Conservation (phyloP, 2,329 filamentous ascomycete genomes). For the Cladophialophora carrionii region DNA sequence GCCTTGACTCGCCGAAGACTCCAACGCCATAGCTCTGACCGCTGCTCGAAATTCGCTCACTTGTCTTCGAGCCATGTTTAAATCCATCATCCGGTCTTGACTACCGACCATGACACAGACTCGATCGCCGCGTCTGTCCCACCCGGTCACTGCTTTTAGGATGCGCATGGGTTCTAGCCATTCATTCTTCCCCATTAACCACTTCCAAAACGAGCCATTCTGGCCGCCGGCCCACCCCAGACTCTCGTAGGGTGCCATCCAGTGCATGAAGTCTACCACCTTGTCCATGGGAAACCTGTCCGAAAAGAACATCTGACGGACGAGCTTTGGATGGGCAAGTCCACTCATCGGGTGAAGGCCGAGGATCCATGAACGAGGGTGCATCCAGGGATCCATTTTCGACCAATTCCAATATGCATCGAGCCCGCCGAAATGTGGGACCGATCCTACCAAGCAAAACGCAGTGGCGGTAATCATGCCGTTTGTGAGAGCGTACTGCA, state of each 20-base stretch:
- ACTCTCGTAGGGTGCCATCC: slow-evolving; percentile 6
- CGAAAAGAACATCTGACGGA: not conserved
- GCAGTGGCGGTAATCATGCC: not conserved
- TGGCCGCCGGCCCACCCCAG: not conserved
- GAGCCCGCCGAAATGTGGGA: not conserved
- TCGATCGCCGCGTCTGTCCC: slow-evolving; percentile 1
- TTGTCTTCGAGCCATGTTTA: not conserved
- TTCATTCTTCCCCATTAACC: slow-evolving; percentile 2
- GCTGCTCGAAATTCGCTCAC: not conserved
- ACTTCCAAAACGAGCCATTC: slow-evolving; percentile 5
- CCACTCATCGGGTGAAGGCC: not conserved
- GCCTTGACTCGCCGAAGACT: not conserved
- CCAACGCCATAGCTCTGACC: not conserved
- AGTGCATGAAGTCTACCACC: not conserved
- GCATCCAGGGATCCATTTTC: slow-evolving; percentile 6
- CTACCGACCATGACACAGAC: slow-evolving; percentile 3
- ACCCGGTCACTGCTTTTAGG: not conserved
- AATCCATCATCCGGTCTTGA: not conserved
- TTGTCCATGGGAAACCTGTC: not conserved
- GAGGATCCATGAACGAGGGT: not conserved
- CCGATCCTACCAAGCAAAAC: slow-evolving; percentile 1
- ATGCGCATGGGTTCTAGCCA: not conserved
- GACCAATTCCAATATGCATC: slow-evolving; percentile 5
- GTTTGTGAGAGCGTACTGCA: not conserved
- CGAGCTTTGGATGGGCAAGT: not conserved